These are phyloP conservation scores for Litsea cubeba DNA, from an alignment of 164 flowering plant species.

Conservation along the genomic window DNA sequence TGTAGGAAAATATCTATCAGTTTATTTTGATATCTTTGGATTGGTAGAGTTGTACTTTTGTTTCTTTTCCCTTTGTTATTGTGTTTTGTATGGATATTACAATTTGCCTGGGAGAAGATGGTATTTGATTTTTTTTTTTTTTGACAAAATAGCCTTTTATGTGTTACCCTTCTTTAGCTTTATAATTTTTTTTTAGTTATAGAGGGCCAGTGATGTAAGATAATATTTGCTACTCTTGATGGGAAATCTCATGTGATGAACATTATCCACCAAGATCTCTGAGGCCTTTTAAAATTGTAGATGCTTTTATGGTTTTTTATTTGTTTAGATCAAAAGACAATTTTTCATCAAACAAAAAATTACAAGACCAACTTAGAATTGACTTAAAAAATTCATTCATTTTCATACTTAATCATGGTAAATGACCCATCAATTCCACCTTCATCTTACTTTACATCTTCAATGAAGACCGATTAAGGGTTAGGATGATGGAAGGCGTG, in stretches of 20 bases:
- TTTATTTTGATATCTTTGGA: not conserved
- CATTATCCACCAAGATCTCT: slow-evolving; percentile 40
- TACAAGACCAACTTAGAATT: too few species aligned
- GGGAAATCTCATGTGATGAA: slow-evolving; percentile 30
- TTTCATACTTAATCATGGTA: too few species aligned
- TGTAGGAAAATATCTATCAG: not conserved
- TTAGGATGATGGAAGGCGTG: too few species aligned
- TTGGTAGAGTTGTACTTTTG: not conserved
- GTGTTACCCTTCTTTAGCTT: not conserved
- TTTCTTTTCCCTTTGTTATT: not conserved
- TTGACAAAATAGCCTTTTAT: not conserved
- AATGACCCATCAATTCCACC: too few species aligned
- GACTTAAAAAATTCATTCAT: too few species aligned
- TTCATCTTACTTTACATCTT: too few species aligned
- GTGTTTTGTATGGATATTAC: not conserved
- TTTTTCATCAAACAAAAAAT: too few species aligned
- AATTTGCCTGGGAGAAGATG: not conserved
- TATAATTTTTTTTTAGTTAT: not conserved
- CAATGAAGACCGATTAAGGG: too few species aligned
- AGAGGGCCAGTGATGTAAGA: slow-evolving; percentile 22
- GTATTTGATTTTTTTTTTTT: not conserved
- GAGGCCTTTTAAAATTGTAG: slow-evolving; percentile 11
- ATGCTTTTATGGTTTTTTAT: not conserved
- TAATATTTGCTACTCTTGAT: slow-evolving; percentile 43
- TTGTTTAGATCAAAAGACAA: not conserved